These are phyloP conservation scores for Phialocephala subalpina DNA, from an alignment of 2,329 filamentous ascomycete species.

Conservation along the genomic window DNA sequence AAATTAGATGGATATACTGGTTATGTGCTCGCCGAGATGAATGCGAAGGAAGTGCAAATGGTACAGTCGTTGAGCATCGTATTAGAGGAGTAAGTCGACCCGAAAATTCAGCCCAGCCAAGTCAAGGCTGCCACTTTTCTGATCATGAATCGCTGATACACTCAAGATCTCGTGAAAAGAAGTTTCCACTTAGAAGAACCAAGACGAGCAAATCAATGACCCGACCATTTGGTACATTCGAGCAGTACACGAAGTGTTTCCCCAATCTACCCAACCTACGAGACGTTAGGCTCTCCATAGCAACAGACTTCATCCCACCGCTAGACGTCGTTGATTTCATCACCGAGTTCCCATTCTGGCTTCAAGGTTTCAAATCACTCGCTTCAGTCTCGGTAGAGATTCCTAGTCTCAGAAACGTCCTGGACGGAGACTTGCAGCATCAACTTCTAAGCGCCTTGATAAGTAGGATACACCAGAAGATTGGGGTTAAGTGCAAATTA, in stretches of 20 bases:
- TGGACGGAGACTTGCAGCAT: not conserved
- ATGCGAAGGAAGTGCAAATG: not conserved
- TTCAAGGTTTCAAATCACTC: not conserved
- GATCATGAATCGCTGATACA: too few relatives aligned
- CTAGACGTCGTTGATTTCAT: not conserved
- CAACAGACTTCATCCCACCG: too few relatives aligned
- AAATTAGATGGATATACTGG: not conserved
- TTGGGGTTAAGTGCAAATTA: not conserved
- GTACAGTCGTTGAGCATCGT: not conserved
- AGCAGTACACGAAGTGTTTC: too few relatives aligned
- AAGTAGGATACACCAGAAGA: not conserved
- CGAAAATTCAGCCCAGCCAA: not conserved
- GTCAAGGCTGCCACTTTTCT: not conserved
- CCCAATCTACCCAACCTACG: too few relatives aligned
- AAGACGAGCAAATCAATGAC: too few relatives aligned
- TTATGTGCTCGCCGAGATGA: not conserved
- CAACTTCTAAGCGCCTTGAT: not conserved
- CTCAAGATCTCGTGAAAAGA: too few relatives aligned
- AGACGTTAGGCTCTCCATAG: too few relatives aligned
- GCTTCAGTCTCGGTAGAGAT: not conserved
- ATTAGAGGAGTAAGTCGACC: not conserved
- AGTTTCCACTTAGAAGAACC: too few relatives aligned
- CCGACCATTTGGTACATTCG: too few relatives aligned
- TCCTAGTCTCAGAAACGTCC: not conserved
- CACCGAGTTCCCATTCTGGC: not conserved